Conservation (phyloP, 768 basidiomycete species). For the Amyloporia xantha region DNA sequence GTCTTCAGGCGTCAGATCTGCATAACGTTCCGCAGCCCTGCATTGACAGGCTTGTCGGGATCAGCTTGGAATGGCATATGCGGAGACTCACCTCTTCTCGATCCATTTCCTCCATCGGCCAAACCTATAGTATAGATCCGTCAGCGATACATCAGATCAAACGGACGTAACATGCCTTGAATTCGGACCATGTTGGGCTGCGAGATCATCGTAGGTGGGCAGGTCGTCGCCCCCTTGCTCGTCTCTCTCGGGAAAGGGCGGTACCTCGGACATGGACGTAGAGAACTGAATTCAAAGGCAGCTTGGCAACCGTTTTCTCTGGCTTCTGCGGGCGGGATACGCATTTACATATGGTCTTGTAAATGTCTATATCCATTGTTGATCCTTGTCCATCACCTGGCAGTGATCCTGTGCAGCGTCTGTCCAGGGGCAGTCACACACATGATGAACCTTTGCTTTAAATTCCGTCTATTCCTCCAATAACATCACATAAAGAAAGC, state of each 20-base stretch:
- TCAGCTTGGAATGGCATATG: neutral
- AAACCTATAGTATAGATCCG: constrained; percentile 47
- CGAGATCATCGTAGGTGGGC: constrained; percentile 79
- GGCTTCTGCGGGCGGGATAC: neutral
- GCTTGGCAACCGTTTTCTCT: neutral
- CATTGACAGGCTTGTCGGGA: constrained; percentile 4
- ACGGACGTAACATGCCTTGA: constrained; percentile 42
- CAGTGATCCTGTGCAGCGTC: too few relatives aligned
- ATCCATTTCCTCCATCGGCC: constrained; percentile 86
- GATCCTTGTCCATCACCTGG: too few relatives aligned
- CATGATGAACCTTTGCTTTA: too few relatives aligned
- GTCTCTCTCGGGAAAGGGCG: constrained; percentile 33
- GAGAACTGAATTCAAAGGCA: neutral
- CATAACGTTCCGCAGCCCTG: constrained; percentile 82
- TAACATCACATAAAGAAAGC: too few relatives aligned
- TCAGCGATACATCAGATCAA: neutral
- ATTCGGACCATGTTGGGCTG: constrained; percentile 70
- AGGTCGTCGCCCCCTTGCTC: constrained; percentile 44
- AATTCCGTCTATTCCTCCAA: too few relatives aligned
- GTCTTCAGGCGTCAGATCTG: constrained; percentile 56
- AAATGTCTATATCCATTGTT: neutral
- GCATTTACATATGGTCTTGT: neutral
- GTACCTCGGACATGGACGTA: constrained; percentile 1
- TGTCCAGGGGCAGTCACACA: too few relatives aligned
- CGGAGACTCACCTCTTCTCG: constrained; percentile 72